Evolutionary conservation across 176 grass and related monocot species (phyloP), one percentile per base, ranked within the genome.

Genomic region (Aegilops bicornis): DNA sequence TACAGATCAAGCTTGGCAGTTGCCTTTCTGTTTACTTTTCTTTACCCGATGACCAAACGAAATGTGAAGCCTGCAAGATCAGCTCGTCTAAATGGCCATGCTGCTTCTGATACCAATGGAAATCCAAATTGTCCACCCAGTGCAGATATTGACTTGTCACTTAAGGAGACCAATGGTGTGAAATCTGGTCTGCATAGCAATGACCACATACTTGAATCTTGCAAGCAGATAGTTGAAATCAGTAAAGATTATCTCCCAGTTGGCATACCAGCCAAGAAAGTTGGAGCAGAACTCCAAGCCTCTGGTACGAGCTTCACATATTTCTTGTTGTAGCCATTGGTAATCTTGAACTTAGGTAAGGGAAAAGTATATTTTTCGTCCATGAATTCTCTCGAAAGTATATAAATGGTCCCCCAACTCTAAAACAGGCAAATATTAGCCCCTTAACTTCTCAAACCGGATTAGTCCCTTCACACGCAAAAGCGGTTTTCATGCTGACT

Each of bases 201-300:
- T 56, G 22, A 80, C 83, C 9, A 36, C 64, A 73, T 95, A 58
- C 82, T 87, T 82, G 87, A 89, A 39, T 93, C 84, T 32, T 98
- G 89, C 64, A 88, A 88, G 25, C 96, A 98, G 77, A 65, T 82
- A 27, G 45, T 95, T 84, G 43, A 92, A 79, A 74, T 87, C 60
- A 91, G 64, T 86, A 83, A 87, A 59, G 91, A 98, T 30, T 92
- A 93, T 83, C 65, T 81, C 48, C 96, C 93, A 7, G 93, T 95
- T 92, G 96, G 96, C 59, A 84, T 93, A 67, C 93, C 93, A 86
- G 66, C 90, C 25, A 92, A 93, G 79, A 98, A 98, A 92, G 84
- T 85, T 69, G 96, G 91, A 92, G 93, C 91, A 88, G 96, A 95
- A 91, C 87, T 94, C 59, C 96, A 98, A 92, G 90, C 93, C 71